A percentile compares a stretch with the other conserved stretches of the same genome.
Evolutionary conservation across 2,329 filamentous ascomycete species (phyloP).

Genomic region (Sphaerostilbella broomeana): DNA sequence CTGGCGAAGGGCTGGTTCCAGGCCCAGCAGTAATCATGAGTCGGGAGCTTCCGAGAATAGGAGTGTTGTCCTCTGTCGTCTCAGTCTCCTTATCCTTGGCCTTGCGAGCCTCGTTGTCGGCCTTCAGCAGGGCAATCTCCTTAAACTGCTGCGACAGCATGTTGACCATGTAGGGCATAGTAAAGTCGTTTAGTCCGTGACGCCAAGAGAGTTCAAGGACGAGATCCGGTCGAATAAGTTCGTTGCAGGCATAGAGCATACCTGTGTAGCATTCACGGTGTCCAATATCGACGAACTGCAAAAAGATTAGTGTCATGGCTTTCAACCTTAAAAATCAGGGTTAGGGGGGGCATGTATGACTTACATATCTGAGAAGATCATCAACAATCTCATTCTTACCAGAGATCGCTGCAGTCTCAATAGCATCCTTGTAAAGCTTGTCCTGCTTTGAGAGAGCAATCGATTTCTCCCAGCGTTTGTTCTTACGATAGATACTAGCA

Average conservation of each 20-base stretch:
- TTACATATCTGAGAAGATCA: constrained; percentile 92
- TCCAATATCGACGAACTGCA: constrained; percentile 94
- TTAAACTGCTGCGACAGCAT: constrained; percentile 85
- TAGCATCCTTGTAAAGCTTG: constrained; percentile 98
- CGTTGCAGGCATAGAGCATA: constrained; percentile 98
- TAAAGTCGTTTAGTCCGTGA: constrained; percentile 88
- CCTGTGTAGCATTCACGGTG: constrained; percentile 99
- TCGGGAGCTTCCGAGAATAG: constrained; percentile 80
- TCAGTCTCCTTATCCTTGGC: constrained; percentile 62
- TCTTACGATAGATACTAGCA: constrained; percentile 97
- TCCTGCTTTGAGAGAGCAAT: constrained; percentile 97
- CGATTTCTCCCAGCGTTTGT: constrained; percentile 99
- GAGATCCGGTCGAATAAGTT: constrained; percentile 86
- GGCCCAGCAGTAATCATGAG: constrained; percentile 96
- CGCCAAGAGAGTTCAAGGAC: constrained; percentile 98
- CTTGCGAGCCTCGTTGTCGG: constrained; percentile 94
- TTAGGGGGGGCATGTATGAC: constrained; percentile 35
- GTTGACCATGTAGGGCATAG: constrained; percentile 99
- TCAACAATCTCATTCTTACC: constrained; percentile 88
- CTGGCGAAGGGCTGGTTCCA: constrained; percentile 51
- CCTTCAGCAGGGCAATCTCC: constrained; percentile 77
- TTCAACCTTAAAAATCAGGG: neutral
- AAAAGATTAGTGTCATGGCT: constrained; percentile 28
- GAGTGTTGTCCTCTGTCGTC: constrained; percentile 88
- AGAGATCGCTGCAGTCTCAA: constrained; percentile 92